Evolutionary conservation across 139 green algal genomes (phyloP), one percentile per base, ranked within the genome.

Genomic region (Chlorella sp.): DNA sequence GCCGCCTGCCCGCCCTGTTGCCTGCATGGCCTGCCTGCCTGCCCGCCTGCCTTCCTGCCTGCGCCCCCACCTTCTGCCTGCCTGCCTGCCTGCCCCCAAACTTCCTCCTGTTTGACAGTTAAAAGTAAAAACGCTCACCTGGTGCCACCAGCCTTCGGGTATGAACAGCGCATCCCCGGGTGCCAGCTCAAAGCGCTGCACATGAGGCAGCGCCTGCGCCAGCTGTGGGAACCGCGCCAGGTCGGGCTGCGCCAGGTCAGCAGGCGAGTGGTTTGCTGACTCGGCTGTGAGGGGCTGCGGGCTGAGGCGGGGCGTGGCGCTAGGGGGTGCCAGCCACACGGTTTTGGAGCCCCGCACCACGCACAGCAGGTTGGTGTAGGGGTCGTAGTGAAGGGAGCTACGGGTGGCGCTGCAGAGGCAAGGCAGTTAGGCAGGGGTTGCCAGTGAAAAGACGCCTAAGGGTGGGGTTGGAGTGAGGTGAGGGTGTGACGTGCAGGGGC

Each of bases 101-200:
- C 71, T 40, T 5, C 71, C 71, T 18, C 28, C 53, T 48, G 53
- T 30, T 14, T n/a, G n/a, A n/a, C n/a, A n/a, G n/a, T n/a, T n/a
- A n/a, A n/a, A n/a, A n/a, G n/a, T n/a, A n/a, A n/a, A n/a, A 36
- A 4, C 34, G 19, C 83, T 30, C 39, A 39, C 83, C 87, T 96
- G 98, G 90, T 99, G 97, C 97, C 97, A 99, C 95, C 95, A 99
- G 42, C 93, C 90, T 15, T 95, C 95, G 0, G 97, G 97, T 68
- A 99, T 97, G 92, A 96, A 99, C 57, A 99, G 92, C 93, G 97
- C 97, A 57, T 98, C 88, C 0, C 97, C 97, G 1, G 95, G 86
- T 61, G 94, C 89, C 32, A 95, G 42, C 0, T 36, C 19, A 28
- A 90, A 88, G 16, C 30, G 36, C 66, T 76, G 84, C 81, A 87